Evolutionary conservation across 768 basidiomycete genomes (phyloP).

Genomic region (Hygrocybe coccinea): DNA sequence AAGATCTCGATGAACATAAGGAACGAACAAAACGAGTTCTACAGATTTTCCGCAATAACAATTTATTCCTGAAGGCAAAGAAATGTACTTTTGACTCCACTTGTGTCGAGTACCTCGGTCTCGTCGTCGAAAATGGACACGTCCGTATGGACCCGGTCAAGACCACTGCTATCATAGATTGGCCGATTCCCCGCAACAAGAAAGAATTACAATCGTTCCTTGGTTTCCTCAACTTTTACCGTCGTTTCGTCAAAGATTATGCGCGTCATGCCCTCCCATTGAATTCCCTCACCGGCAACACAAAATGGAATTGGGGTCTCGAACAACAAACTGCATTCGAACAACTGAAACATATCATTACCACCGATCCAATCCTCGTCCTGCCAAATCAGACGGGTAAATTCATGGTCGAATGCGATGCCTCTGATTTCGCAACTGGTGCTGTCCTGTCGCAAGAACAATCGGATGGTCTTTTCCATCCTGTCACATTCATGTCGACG

Average conservation of each 20-base stretch:
- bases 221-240: conserved; percentile 38
- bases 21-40: conserved; percentile 21
- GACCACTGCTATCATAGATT: conserved; percentile 25
- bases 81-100: conserved; percentile 36
- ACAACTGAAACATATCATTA: conserved; percentile 18
- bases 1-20: conserved; percentile 13
- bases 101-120: conserved; percentile 31
- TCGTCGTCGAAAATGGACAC: conserved; percentile 4
- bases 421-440: conserved; percentile 29
- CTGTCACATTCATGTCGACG: conserved; percentile 36
- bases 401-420: conserved; percentile 9
- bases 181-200: conserved; percentile 22
- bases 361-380: conserved; percentile 1
- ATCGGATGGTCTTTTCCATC: conserved; percentile 24
- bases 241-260: conserved; percentile 32
- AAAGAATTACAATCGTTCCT: conserved; percentile 30
- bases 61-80: conserved; percentile 34
- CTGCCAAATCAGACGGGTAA: too few relatives aligned
- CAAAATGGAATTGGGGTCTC: conserved; percentile 14
- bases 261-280: conserved; percentile 29
- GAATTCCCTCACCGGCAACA: conserved; percentile 24
- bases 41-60: conserved; percentile 20
- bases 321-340: conserved; percentile 21
- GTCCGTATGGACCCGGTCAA: conserved; percentile 33
- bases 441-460: conserved; percentile 26